Percentiles rank a stretch among this genome's conserved stretches.
phyloP scores from a whole-genome alignment of 2,329 filamentous ascomycete species.

The Calonectria henricotiae region DNA sequence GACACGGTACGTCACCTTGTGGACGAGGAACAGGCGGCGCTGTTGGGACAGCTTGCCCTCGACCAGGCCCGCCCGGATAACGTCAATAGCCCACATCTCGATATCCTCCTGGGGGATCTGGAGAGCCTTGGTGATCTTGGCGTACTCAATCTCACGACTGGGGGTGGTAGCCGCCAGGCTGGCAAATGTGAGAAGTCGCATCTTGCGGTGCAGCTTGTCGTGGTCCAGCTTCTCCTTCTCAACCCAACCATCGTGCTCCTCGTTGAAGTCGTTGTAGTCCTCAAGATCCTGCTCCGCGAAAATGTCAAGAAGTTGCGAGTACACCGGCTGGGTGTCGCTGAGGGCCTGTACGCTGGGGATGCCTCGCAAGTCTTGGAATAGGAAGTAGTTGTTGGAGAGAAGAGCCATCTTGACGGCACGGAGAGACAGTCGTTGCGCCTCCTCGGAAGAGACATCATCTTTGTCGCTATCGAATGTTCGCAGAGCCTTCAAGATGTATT shows the following conservation, averaged over 20 bases:
- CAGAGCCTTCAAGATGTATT: conserved; percentile 77
- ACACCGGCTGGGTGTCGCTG: conserved; percentile 85
- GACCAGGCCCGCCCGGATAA: conserved; percentile 94
- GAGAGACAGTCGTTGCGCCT: conserved; percentile 74
- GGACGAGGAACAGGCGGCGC: conserved; percentile 93
- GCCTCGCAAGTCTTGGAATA: conserved; percentile 86
- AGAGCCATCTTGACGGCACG: conserved; percentile 72
- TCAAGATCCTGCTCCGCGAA: conserved; percentile 96
- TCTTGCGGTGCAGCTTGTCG: conserved; percentile 89
- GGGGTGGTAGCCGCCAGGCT: conserved; percentile 88
- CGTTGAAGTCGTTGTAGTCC: conserved; percentile 95
- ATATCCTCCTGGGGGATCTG: conserved; percentile 88
- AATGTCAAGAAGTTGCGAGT: conserved; percentile 94
- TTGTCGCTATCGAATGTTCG: conserved; percentile 73
- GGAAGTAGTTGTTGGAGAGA: conserved; percentile 72
- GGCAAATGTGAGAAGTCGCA: conserved; percentile 94
- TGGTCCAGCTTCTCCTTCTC: conserved; percentile 82
- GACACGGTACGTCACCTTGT: conserved; percentile 95
- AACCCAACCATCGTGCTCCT: conserved; percentile 90
- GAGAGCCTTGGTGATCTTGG: conserved; percentile 86
- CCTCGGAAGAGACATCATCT: conserved; percentile 71
- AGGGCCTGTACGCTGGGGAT: conserved; percentile 90
- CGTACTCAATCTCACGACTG: conserved; percentile 91
- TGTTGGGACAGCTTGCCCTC: conserved; percentile 97
- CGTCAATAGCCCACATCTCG: conserved; percentile 99